Evolutionary conservation across 176 grass and related monocot species (phyloP).

Genomic region (Thinopyrum elongatum): DNA sequence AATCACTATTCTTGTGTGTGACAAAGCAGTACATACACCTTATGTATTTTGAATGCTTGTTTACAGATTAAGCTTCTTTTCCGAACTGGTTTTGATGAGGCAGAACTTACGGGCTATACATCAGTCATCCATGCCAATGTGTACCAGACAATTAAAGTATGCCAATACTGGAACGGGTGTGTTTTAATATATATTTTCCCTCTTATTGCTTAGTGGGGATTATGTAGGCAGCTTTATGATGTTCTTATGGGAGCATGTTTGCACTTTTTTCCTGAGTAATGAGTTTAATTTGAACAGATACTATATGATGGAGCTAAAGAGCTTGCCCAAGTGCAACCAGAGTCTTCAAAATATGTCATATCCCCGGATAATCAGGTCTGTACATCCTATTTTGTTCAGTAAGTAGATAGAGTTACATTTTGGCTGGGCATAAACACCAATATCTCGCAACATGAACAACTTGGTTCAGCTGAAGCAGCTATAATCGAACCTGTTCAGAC

Average conservation of each 20-base stretch:
- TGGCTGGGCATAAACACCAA: background rate
- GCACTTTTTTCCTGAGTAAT: background rate
- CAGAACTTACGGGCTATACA: slow-evolving; percentile 80
- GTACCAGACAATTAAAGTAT: slow-evolving; percentile 94
- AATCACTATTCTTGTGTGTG: background rate
- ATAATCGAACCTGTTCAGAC: background rate
- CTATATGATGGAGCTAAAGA: slow-evolving; percentile 94
- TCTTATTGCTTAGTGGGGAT: slow-evolving; percentile 32
- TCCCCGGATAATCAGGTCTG: slow-evolving; percentile 74
- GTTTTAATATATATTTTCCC: slow-evolving; percentile 40
- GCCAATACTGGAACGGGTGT: slow-evolving; percentile 75
- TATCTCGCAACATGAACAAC: background rate
- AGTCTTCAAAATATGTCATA: slow-evolving; percentile 70
- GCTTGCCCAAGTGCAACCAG: slow-evolving; percentile 64
- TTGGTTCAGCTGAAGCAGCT: background rate
- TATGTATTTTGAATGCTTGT: slow-evolving; percentile 15
- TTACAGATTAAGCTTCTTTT: slow-evolving; percentile 93
- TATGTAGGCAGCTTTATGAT: slow-evolving; percentile 17
- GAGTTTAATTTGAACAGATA: slow-evolving; percentile 48
- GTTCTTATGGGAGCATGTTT: slow-evolving; percentile 16
- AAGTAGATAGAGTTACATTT: background rate
- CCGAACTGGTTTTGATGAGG: slow-evolving; percentile 81
- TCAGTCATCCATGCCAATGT: slow-evolving; percentile 93
- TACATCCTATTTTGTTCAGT: background rate
- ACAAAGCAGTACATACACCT: background rate